A percentile compares a stretch with the other conserved stretches of the same genome.
Evolutionary conservation across 257 asterid genomes (phyloP).

Genomic region (Scutellaria baicalensis): DNA sequence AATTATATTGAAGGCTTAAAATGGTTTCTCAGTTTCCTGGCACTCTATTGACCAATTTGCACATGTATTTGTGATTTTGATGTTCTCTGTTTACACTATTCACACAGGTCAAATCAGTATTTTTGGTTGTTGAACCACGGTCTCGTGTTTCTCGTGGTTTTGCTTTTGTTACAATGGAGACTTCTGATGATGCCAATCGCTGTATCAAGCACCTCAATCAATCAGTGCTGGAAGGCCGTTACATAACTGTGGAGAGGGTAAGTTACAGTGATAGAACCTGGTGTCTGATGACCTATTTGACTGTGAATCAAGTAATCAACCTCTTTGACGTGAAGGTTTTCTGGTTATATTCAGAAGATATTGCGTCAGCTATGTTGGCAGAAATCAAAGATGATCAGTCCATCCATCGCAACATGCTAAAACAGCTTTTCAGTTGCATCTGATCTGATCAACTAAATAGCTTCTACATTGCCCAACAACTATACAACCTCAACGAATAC

Average conservation of each 20-base stretch:
- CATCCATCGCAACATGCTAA: slow-evolving; percentile 95
- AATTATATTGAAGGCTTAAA: not conserved
- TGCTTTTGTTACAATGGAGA: slow-evolving; percentile 86
- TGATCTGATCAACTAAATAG: slow-evolving; percentile 84
- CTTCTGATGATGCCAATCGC: slow-evolving; percentile 73
- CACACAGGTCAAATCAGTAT: slow-evolving; percentile 71
- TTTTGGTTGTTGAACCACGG: slow-evolving; percentile 89
- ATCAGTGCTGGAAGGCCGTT: slow-evolving; percentile 90
- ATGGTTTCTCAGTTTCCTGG: not conserved
- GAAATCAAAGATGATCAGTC: slow-evolving; percentile 96
- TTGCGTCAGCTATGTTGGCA: slow-evolving; percentile 94
- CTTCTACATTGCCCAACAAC: slow-evolving; percentile 93
- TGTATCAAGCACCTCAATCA: slow-evolving; percentile 93
- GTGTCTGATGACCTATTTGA: slow-evolving; percentile 31
- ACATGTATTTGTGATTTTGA: slow-evolving; percentile 5
- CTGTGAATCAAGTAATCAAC: slow-evolving; percentile 35
- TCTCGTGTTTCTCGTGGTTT: slow-evolving; percentile 94
- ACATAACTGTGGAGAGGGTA: slow-evolving; percentile 95
- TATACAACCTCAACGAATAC: slow-evolving; percentile 88
- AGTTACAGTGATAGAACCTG: slow-evolving; percentile 29
- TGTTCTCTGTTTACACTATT: not conserved
- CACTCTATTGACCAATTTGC: not conserved
- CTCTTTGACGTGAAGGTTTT: slow-evolving; percentile 88
- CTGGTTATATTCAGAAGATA: slow-evolving; percentile 96
- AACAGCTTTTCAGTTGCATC: slow-evolving; percentile 91